phyloP scores from a whole-genome alignment of 805 yeast genomes.

The Maudiozyma bulderi region DNA sequence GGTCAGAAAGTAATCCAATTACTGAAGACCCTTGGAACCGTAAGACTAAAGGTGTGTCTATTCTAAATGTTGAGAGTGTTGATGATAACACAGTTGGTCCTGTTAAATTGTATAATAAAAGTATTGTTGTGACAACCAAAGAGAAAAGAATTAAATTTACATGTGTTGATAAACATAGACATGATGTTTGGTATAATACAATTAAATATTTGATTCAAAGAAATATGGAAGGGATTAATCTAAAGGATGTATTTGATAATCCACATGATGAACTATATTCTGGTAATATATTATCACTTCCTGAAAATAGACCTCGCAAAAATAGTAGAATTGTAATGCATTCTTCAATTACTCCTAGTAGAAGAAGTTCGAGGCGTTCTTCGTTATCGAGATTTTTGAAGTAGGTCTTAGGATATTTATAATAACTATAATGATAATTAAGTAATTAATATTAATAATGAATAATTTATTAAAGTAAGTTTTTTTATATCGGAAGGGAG shows the following conservation, averaged over 20 bases:
- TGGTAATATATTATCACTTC: conserved; percentile 23
- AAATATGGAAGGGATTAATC: conserved; percentile 46
- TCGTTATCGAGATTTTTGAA: neutral
- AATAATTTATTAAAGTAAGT: too few species aligned
- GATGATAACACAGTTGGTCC: conserved; percentile 83
- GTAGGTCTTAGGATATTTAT: neutral
- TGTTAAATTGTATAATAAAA: conserved; percentile 77
- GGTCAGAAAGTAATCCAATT: conserved; percentile 79
- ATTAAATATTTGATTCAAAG: conserved; percentile 64
- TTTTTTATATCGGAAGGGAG: too few species aligned
- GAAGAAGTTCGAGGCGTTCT: conserved; percentile 6
- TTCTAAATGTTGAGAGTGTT: conserved; percentile 66
- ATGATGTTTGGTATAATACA: conserved; percentile 85
- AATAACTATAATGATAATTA: neutral
- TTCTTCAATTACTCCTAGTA: conserved; percentile 8
- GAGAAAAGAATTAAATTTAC: conserved; percentile 66
- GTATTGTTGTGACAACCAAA: conserved; percentile 65
- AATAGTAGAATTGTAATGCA: conserved; percentile 11
- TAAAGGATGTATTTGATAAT: conserved; percentile 36
- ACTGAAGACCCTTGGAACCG: conserved; percentile 54
- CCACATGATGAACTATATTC: conserved; percentile 28
- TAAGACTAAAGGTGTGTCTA: conserved; percentile 71
- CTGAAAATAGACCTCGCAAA: conserved; percentile 14
- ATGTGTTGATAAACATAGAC: conserved; percentile 79
- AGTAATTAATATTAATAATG: too few species aligned